A percentile compares a stretch with the other conserved stretches of the same genome.
Conservation (phyloP, 1,284 basidiomycete genomes). For the Crucibulum cyathiforme region DNA sequence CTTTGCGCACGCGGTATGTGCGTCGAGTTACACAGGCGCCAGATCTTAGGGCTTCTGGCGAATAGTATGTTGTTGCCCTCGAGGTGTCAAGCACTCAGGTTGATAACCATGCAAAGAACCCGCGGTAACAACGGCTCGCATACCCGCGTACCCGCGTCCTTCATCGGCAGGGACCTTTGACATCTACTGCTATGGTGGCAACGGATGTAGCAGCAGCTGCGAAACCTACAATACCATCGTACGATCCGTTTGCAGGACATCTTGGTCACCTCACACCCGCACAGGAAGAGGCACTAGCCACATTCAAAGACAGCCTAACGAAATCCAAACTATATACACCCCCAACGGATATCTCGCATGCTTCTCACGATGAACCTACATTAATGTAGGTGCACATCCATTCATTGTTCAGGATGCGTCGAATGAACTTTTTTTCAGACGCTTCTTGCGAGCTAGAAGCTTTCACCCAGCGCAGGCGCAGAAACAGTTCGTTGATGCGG, state of each 20-base stretch:
- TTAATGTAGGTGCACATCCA: constrained; percentile 56
- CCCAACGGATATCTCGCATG: constrained; percentile 30
- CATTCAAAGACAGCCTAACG: constrained; percentile 59
- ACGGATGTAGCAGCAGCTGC: no score
- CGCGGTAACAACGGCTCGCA: no score
- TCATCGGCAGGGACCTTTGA: no score
- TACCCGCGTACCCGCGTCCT: no score
- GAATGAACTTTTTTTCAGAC: constrained; percentile 46
- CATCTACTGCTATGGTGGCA: no score
- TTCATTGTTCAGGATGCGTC: background rate
- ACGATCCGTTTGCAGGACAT: constrained; percentile 51
- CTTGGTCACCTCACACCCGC: constrained; percentile 55
- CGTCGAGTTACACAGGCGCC: no score
- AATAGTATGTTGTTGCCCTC: no score
- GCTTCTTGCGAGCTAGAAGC: constrained; percentile 76
- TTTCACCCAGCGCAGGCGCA: constrained; percentile 69
- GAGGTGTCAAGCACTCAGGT: no score
- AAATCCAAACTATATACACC: constrained; percentile 59
- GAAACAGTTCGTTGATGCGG: constrained; percentile 70
- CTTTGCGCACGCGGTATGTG: no score
- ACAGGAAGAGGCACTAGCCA: constrained; percentile 53
- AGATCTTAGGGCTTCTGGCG: no score
- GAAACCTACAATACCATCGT: background rate
- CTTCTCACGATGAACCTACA: constrained; percentile 71
- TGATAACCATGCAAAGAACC: no score